Evolutionary conservation across 2,329 filamentous ascomycete genomes (phyloP), one percentile per base, ranked within the genome.

Genomic region (Penicillium digitatum): DNA sequence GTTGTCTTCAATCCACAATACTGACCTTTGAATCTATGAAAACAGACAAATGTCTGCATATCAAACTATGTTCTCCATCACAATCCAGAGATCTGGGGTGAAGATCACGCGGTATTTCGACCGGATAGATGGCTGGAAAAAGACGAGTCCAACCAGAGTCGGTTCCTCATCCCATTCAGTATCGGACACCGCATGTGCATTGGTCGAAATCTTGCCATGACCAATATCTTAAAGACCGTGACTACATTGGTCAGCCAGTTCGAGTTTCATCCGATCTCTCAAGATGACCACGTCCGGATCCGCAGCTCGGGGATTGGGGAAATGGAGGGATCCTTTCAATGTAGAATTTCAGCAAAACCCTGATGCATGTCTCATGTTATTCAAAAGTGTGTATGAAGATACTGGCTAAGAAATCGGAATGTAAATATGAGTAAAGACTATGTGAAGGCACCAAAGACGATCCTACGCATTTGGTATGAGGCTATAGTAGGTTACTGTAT

Each of bases 151-250:
- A 29, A 29, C 11, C 29, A 16, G 8, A 47, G 32, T 37, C 44
- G 20, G 4, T 59, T 40, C 26, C 35, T 59, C 2, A 59, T 57
- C 8, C 57, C 57, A 12, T 57, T 57, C 31, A 59, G 57, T 37
- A 51, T 57, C 27, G 57, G 57, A 14, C 54, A 59, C 24, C 29
- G 57, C 24, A 53, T 53, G 48, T 59, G 54, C 11, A 59, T 59
- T 18, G 57, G 57, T 14, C 44, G 45, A 2, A 57, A 59, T 34
- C 42, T 59, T 9, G 54, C 57, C 7, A 59, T 59, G 54, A 59
- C 57, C 14, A 59, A 59, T 38, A 57, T 57, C 7, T 16, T 54
- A 14, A 57, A 57, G 54, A 59, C 57, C 6, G 5, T 52, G 6
- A 59, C 54, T 18, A 59, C 57, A 2, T 29, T 59, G 35, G 5